Evolutionary conservation across 805 yeast species (phyloP).

Genomic region (Wickerhamiella nectarea): DNA sequence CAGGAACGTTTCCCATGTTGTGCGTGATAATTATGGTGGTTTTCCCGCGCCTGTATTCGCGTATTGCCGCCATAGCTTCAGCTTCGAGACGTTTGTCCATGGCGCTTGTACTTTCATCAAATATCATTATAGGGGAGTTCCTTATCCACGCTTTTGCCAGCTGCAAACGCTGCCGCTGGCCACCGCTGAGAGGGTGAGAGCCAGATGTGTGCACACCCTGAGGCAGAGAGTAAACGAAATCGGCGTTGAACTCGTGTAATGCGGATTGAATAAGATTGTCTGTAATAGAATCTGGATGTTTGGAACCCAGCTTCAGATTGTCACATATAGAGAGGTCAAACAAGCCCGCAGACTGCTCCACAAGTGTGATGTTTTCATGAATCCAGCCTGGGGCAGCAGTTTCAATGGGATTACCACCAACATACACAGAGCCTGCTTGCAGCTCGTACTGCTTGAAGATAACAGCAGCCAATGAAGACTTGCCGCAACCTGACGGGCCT

Average conservation of each 20-base stretch:
- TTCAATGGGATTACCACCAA: conserved; percentile 41
- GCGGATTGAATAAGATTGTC: conserved; percentile 32
- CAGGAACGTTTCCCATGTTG: conserved; percentile 43
- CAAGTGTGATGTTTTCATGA: conserved; percentile 48
- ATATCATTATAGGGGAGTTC: conserved; percentile 58
- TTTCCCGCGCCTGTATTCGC: conserved; percentile 46
- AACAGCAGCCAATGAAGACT: conserved; percentile 63
- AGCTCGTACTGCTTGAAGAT: conserved; percentile 45
- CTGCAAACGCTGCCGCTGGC: conserved; percentile 75
- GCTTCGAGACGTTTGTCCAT: conserved; percentile 44
- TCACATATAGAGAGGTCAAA: conserved; percentile 51
- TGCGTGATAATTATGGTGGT: conserved; percentile 80
- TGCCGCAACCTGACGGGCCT: conserved; percentile 89
- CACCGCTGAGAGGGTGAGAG: conserved; percentile 54
- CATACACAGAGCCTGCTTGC: conserved; percentile 39
- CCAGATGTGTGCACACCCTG: conserved; percentile 42
- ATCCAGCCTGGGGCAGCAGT: conserved; percentile 39
- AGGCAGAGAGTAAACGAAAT: conserved; percentile 36
- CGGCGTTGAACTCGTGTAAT: conserved; percentile 37
- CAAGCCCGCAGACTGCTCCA: conserved; percentile 56
- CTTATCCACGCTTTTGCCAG: conserved; percentile 70
- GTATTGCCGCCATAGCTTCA: conserved; percentile 36
- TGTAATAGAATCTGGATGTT: conserved; percentile 18
- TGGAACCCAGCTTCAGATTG: conserved; percentile 45
- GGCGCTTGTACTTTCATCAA: conserved; percentile 83